Conservation (phyloP, 1,284 basidiomycete species). For the Ceratobasidium sp. region DNA sequence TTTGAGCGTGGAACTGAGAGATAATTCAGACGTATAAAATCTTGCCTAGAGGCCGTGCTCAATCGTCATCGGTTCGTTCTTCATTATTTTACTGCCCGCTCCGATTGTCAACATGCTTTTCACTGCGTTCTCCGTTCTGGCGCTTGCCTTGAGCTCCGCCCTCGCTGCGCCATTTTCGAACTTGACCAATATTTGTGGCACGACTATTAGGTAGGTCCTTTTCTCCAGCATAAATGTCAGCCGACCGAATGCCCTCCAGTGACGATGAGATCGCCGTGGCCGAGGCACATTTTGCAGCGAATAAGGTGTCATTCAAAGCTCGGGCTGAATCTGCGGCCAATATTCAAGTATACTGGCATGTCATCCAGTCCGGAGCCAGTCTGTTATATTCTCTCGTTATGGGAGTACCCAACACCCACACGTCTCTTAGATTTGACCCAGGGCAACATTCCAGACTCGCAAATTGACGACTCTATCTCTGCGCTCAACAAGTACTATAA, state of each 20-base stretch:
- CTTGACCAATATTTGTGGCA: no score
- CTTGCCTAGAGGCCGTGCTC: no score
- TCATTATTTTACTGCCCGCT: no score
- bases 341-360: conserved; percentile 47
- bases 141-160: no score
- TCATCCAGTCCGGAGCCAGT: conserved; percentile 37
- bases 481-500: conserved; percentile 52
- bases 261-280: neutral
- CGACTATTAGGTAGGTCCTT: no score
- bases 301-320: neutral
- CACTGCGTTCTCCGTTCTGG: no score
- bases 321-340: conserved; percentile 6
- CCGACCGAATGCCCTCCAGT: neutral
- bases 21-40: no score
- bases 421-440: conserved; percentile 3
- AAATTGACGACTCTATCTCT: conserved; percentile 49
- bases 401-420: neutral
- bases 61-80: no score
- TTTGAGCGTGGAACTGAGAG: no score
- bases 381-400: neutral
- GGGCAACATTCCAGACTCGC: conserved; percentile 24
- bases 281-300: neutral
- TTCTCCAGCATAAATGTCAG: no score
- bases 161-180: no score
- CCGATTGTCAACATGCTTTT: no score